Conservation (phyloP, 164 flowering plant species). For the Berberis thunbergii region DNA sequence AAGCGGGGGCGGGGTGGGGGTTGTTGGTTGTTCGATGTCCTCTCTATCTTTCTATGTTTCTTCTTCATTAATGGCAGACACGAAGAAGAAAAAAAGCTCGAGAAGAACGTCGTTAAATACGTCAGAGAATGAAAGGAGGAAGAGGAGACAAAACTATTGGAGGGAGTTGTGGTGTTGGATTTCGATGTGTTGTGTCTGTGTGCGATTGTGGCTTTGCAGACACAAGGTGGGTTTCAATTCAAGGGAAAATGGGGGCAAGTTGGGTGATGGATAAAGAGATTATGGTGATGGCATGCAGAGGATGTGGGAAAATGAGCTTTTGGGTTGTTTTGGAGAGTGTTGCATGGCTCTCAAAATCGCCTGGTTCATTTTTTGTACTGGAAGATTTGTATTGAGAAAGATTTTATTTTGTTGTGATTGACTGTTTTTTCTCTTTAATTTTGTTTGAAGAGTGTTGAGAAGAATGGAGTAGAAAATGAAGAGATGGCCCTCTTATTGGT, state of each 20-base stretch:
- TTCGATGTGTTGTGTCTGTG: constrained; percentile 63
- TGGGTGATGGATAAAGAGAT: constrained; percentile 29
- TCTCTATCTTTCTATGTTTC: background rate
- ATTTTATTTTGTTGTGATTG: too few relatives aligned
- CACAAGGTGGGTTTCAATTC: constrained; percentile 33
- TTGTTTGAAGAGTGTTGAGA: too few relatives aligned
- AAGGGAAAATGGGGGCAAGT: constrained; percentile 33
- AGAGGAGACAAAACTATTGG: constrained; percentile 32
- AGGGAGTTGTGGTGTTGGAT: constrained; percentile 62
- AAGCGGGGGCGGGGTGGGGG: background rate
- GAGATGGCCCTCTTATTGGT: too few relatives aligned
- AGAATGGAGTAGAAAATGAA: too few relatives aligned
- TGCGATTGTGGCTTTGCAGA: constrained; percentile 82
- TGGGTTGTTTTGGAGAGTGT: constrained; percentile 77
- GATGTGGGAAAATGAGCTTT: constrained; percentile 94
- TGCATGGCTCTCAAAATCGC: constrained; percentile 57
- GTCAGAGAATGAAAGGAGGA: constrained; percentile 17
- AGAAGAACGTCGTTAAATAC: background rate
- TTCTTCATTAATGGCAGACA: constrained; percentile 32
- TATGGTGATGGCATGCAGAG: constrained; percentile 68
- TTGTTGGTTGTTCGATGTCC: background rate
- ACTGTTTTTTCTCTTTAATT: too few relatives aligned
- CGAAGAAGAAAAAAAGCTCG: constrained; percentile 13
- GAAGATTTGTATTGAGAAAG: too few relatives aligned
- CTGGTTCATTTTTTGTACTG: constrained; percentile 26